These are phyloP conservation scores for Fusarium penzigii DNA, from an alignment of 2,329 filamentous ascomycete genomes.

Conservation along the genomic window DNA sequence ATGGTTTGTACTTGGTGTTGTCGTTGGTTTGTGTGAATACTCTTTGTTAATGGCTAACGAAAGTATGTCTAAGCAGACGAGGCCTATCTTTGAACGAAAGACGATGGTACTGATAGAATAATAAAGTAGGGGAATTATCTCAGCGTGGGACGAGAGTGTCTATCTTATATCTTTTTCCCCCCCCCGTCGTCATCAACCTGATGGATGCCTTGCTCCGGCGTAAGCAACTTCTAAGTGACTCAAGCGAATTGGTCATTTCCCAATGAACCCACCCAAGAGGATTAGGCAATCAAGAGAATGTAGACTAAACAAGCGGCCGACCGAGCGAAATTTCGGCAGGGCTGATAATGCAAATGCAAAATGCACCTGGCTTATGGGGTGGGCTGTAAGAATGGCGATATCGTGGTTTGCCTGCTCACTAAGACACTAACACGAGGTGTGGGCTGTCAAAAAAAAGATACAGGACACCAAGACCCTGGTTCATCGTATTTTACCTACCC, in stretches of 20 bases:
- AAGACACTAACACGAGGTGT: constrained; percentile 25
- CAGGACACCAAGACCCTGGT: constrained; percentile 19
- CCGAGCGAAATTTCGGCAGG: constrained; percentile 14
- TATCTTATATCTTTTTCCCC: constrained; percentile 27
- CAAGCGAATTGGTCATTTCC: neutral
- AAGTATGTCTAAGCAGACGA: constrained; percentile 18
- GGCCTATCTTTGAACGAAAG: constrained; percentile 29
- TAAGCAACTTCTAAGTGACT: constrained; percentile 20
- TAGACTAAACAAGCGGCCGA: constrained; percentile 21
- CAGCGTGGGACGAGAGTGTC: constrained; percentile 12
- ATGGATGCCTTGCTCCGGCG: neutral
- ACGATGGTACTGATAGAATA: constrained; percentile 25
- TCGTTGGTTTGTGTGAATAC: constrained; percentile 5
- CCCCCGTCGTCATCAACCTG: constrained; percentile 13
- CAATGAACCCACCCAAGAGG: too few relatives aligned
- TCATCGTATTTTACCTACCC: constrained; percentile 26
- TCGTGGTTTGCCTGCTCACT: constrained; percentile 1
- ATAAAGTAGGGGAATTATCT: constrained; percentile 11
- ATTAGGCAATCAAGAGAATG: constrained; percentile 4
- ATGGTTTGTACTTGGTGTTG: constrained; percentile 7
- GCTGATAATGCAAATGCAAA: constrained; percentile 17
- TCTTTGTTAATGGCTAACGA: constrained; percentile 11
- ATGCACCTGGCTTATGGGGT: constrained; percentile 24
- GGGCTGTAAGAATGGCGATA: constrained; percentile 25
- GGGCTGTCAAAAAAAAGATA: constrained; percentile 6